These are phyloP conservation scores for Apiospora pterosperma DNA, from an alignment of 2,329 filamentous ascomycete genomes.

Conservation along the genomic window DNA sequence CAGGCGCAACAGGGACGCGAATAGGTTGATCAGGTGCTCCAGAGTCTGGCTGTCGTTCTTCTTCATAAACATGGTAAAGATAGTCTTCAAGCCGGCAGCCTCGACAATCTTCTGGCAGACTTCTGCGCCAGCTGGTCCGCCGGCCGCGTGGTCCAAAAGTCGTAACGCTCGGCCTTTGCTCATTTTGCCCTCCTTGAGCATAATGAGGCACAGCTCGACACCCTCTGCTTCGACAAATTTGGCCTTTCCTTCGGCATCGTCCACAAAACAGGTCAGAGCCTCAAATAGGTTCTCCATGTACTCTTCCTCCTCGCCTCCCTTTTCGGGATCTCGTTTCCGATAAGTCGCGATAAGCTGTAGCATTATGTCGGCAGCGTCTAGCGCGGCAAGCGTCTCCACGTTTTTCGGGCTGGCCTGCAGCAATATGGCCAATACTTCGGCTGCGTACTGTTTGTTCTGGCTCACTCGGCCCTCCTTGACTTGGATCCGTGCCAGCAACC, in stretches of 20 bases:
- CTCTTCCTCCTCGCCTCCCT: conserved; percentile 87
- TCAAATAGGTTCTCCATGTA: conserved; percentile 95
- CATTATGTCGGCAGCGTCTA: conserved; percentile 74
- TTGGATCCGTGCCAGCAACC: conserved; percentile 74
- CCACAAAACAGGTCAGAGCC: conserved; percentile 73
- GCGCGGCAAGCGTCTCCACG: conserved; percentile 55
- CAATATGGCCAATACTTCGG: conserved; percentile 87
- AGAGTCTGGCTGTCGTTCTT: conserved; percentile 59
- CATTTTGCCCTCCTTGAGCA: conserved; percentile 85
- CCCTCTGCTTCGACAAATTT: conserved; percentile 90
- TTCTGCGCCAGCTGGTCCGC: conserved; percentile 49
- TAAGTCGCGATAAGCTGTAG: conserved; percentile 84
- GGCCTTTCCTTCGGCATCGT: conserved; percentile 69
- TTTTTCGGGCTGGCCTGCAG: conserved; percentile 71
- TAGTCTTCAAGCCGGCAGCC: conserved; percentile 75
- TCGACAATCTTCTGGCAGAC: conserved; percentile 78
- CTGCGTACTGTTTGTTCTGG: conserved; percentile 94
- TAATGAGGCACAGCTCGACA: conserved; percentile 84
- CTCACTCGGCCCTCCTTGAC: conserved; percentile 63
- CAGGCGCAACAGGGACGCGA: conserved; percentile 75
- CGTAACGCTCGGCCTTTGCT: conserved; percentile 76
- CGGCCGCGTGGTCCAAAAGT: conserved; percentile 77
- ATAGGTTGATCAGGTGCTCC: conserved; percentile 82
- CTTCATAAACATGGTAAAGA: conserved; percentile 88
- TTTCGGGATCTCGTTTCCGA: conserved; percentile 79